phyloP scores from a whole-genome alignment of 805 yeast species.

The Geotrichum ghanense region DNA sequence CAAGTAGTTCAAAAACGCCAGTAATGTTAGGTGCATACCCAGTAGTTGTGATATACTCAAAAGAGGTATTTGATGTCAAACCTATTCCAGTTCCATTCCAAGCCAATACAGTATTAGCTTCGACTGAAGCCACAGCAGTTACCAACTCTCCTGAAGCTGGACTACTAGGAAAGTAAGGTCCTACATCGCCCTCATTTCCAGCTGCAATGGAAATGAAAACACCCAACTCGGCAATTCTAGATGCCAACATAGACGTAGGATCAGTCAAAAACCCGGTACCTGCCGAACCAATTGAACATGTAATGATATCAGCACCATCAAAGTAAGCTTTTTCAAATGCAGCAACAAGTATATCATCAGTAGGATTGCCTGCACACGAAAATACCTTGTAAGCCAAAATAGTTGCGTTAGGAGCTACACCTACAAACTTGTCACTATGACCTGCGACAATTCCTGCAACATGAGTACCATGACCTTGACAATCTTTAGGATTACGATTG shows the following conservation, averaged over 20 bases:
- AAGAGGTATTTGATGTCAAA: not conserved
- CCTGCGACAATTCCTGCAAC: slow-evolving; percentile 14
- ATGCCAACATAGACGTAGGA: slow-evolving; percentile 12
- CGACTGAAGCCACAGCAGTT: slow-evolving; percentile 3
- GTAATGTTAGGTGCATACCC: not conserved
- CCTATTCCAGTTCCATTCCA: not conserved
- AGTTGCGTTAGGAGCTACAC: slow-evolving; percentile 17
- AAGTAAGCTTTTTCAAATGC: slow-evolving; percentile 9
- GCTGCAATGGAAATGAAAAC: slow-evolving; percentile 6
- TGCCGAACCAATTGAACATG: slow-evolving; percentile 15
- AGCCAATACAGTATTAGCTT: not conserved
- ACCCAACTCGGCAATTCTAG: slow-evolving; percentile 9
- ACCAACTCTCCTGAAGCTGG: slow-evolving; percentile 6
- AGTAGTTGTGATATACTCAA: slow-evolving; percentile 2
- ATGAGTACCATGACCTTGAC: slow-evolving; percentile 19
- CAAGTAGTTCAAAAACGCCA: not conserved
- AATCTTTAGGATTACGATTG: slow-evolving; percentile 13
- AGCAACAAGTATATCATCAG: slow-evolving; percentile 13
- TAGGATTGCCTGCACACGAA: slow-evolving; percentile 13
- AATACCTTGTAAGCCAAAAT: slow-evolving; percentile 15
- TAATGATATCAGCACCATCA: slow-evolving; percentile 10
- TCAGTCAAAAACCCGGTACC: slow-evolving; percentile 7
- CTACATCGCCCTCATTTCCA: slow-evolving; percentile 4
- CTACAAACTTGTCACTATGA: slow-evolving; percentile 8
- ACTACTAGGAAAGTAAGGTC: slow-evolving; percentile 4